Percentiles rank a stretch among this genome's conserved stretches.
Evolutionary conservation across 768 basidiomycete species (phyloP).

Genomic region (Leucosporidium creatinivorum): DNA sequence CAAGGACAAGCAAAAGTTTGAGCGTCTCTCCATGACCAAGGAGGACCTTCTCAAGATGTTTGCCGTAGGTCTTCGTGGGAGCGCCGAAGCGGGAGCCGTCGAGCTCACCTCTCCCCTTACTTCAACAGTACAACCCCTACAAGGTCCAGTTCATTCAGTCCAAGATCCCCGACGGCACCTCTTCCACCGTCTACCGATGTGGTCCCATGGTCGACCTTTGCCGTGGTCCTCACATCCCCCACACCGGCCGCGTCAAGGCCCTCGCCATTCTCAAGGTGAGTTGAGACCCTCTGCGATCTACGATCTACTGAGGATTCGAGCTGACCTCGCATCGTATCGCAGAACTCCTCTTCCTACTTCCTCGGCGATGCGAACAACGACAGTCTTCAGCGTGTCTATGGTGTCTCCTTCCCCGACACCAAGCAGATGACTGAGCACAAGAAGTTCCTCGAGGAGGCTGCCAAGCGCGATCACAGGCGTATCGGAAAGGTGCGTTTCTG

Average conservation of each 20-base stretch:
- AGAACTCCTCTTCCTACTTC: conserved; percentile 99
- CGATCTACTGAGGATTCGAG: too few relatives aligned
- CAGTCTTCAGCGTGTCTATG: conserved; percentile 90
- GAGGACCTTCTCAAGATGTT: conserved; percentile 97
- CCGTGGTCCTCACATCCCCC: conserved; percentile 93
- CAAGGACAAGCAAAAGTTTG: conserved; percentile 97
- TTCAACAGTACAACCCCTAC: conserved; percentile 88
- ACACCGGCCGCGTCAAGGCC: conserved; percentile 95
- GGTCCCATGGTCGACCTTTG: conserved; percentile 98
- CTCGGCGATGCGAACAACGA: conserved; percentile 88
- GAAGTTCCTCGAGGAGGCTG: conserved; percentile 88
- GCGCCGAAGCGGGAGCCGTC: not conserved
- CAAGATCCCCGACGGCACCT: conserved; percentile 92
- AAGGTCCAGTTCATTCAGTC: conserved; percentile 91
- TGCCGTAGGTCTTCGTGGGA: conserved; percentile 49
- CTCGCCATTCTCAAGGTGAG: conserved; percentile 89
- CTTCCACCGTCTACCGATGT: conserved; percentile 95
- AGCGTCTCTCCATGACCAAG: conserved; percentile 85
- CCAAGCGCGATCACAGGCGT: conserved; percentile 94
- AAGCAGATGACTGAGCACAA: conserved; percentile 94
- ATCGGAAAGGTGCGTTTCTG: conserved; percentile 63
- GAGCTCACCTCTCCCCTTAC: conserved; percentile 9
- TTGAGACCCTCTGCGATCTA: not conserved
- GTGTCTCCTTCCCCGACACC: conserved; percentile 97
- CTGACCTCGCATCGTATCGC: not conserved